phyloP scores from a whole-genome alignment of 108 stramenopile species.

The Nannochloropsis salina region DNA sequence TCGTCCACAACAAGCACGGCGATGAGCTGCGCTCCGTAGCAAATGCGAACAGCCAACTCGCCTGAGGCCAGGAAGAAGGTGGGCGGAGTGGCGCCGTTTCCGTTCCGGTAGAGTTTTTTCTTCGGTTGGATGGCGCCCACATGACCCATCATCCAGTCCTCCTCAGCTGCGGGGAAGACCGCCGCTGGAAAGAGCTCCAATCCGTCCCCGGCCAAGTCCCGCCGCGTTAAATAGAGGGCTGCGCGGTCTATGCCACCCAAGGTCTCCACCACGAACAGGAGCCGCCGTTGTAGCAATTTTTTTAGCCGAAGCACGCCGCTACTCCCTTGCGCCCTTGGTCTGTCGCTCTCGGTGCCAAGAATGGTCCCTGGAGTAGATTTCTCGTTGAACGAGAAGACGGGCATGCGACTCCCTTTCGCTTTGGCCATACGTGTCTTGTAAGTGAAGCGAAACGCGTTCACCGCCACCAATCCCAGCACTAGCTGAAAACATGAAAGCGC shows the following conservation, averaged over 20 bases:
- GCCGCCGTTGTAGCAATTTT: conserved; percentile 12
- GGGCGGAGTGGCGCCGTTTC: conserved; percentile 21
- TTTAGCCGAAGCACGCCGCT: background rate
- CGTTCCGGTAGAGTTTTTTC: background rate
- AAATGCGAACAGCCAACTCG: background rate
- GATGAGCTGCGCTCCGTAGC: background rate
- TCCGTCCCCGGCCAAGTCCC: background rate
- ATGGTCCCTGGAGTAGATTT: background rate
- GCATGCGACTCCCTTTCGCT: background rate
- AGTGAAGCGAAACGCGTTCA: no score
- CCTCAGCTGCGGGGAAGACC: background rate
- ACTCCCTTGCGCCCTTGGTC: background rate
- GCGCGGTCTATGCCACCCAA: background rate
- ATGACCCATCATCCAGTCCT: background rate
- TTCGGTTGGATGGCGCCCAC: conserved; percentile 11
- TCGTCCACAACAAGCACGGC: background rate
- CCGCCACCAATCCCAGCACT: no score
- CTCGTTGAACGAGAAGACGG: background rate
- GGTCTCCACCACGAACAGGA: background rate
- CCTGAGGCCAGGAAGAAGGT: background rate
- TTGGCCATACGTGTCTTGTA: no score
- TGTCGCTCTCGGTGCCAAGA: background rate
- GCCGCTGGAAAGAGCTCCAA: background rate
- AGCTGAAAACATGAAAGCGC: no score
- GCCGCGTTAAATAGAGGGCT: background rate